phyloP scores from a whole-genome alignment of 371 early-diverging fungal species.

The Mortierella sp. region DNA sequence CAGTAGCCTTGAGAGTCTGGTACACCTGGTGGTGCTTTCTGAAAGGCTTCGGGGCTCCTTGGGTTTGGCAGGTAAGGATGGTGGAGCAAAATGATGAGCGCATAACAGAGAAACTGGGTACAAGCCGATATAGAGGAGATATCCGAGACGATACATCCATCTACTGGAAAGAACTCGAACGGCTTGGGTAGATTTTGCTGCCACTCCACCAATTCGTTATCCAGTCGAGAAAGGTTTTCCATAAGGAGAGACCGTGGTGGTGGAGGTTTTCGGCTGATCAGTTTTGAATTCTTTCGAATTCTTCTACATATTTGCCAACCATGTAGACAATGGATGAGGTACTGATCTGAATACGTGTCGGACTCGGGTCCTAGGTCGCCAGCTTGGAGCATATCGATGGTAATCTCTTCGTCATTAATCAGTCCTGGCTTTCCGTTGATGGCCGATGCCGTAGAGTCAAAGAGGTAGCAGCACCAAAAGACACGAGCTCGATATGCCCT shows the following conservation, averaged over 20 bases:
- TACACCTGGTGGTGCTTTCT: constrained; percentile 11
- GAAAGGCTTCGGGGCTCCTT: constrained; percentile 46
- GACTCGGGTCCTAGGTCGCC: constrained; percentile 48
- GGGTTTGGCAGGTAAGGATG: constrained; percentile 52
- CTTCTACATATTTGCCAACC: constrained; percentile 53
- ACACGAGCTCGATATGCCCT: constrained; percentile 41
- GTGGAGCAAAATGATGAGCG: constrained; percentile 52
- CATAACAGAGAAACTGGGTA: constrained; percentile 49
- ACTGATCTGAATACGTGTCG: constrained; percentile 47
- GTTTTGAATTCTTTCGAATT: constrained; percentile 51
- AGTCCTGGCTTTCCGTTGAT: constrained; percentile 43
- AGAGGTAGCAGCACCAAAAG: constrained; percentile 52
- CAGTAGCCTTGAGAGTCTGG: constrained; percentile 56
- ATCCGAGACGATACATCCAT: constrained; percentile 37
- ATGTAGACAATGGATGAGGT: constrained; percentile 38
- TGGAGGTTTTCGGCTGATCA: constrained; percentile 27
- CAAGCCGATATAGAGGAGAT: constrained; percentile 22
- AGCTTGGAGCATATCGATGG: constrained; percentile 32
- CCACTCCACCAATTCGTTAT: constrained; percentile 52
- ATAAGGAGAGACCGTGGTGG: constrained; percentile 25
- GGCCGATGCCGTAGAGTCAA: constrained; percentile 51
- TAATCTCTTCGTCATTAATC: constrained; percentile 53
- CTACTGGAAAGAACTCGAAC: constrained; percentile 35
- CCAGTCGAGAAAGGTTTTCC: constrained; percentile 35
- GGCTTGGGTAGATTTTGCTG: constrained; percentile 35